These are phyloP conservation scores for Abortiporus biennis DNA, from an alignment of 1,284 basidiomycete genomes.

Conservation along the genomic window DNA sequence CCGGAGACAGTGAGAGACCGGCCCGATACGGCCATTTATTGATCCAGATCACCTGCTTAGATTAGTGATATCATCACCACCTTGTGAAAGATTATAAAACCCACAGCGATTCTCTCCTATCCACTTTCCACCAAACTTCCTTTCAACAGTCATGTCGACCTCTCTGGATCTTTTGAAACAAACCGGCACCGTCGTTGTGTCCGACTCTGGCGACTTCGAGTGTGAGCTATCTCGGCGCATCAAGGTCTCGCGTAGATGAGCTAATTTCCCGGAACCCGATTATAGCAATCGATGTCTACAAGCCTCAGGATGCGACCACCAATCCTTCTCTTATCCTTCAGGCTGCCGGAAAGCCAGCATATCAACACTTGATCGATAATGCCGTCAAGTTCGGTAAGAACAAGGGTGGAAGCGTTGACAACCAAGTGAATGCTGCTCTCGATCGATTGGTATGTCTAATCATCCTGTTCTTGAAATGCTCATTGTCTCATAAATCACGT, in stretches of 20 bases:
- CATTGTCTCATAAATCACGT: not conserved
- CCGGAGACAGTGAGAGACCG: too few species aligned
- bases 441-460: slow-evolving; percentile 74
- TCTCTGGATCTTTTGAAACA: slow-evolving; percentile 86
- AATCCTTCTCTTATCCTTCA: slow-evolving; percentile 93
- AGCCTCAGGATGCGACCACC: slow-evolving; percentile 91
- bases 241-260: slow-evolving; percentile 9
- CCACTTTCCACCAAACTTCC: slow-evolving; percentile 3
- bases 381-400: slow-evolving; percentile 82
- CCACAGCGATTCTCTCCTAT: slow-evolving; percentile 8
- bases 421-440: slow-evolving; percentile 70
- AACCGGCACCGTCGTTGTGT: slow-evolving; percentile 91
- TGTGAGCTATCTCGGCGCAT: slow-evolving; percentile 37
- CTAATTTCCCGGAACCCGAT: slow-evolving; percentile 9
- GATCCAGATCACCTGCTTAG: too few species aligned
- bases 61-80: slow-evolving; percentile 10
- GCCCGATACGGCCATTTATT: too few species aligned
- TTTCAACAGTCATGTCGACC: slow-evolving; percentile 61
- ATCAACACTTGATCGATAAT: slow-evolving; percentile 78
- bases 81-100: slow-evolving; percentile 11
- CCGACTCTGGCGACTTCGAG: slow-evolving; percentile 87
- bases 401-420: slow-evolving; percentile 71
- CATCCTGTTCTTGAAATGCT: slow-evolving; percentile 1
- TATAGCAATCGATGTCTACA: slow-evolving; percentile 84
- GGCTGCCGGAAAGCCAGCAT: slow-evolving; percentile 87